Percentiles rank a stretch among this genome's conserved stretches.
Evolutionary conservation across 345 rosid species (phyloP).

Genomic region (Dovyalis caffra): DNA sequence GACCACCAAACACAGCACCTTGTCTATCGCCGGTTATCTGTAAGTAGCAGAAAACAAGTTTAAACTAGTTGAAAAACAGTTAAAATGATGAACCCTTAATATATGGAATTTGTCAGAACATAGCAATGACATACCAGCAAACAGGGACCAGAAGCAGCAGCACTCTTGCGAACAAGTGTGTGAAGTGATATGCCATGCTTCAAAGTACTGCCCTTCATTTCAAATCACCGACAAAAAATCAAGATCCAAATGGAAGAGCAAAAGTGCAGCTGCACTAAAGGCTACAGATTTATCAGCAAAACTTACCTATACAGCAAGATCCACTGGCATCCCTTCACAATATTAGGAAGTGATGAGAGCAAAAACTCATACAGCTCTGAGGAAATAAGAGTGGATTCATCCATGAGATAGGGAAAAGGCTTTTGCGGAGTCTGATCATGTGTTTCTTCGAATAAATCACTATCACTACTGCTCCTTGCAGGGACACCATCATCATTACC

Average conservation of each 20-base stretch:
- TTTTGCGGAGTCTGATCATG: constrained; percentile 36
- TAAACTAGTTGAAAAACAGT: background rate
- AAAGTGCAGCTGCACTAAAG: background rate
- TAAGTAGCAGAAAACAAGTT: constrained; percentile 23
- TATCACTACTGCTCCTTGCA: constrained; percentile 39
- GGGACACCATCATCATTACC: constrained; percentile 22
- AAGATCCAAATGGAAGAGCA: constrained; percentile 23
- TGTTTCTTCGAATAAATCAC: constrained; percentile 49
- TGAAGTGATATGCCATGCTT: constrained; percentile 96
- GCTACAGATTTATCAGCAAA: constrained; percentile 5
- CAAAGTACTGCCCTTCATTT: constrained; percentile 96
- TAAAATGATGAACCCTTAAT: background rate
- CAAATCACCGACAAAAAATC: constrained; percentile 37
- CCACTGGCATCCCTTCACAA: constrained; percentile 89
- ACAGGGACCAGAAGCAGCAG: constrained; percentile 77
- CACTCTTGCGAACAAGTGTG: constrained; percentile 80
- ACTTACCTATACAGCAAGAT: constrained; percentile 76
- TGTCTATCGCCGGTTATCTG: constrained; percentile 80
- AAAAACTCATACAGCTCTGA: constrained; percentile 67
- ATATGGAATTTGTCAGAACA: background rate
- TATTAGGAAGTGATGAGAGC: constrained; percentile 72
- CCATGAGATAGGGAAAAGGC: constrained; percentile 43
- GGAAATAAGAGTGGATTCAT: constrained; percentile 63
- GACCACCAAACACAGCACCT: constrained; percentile 84
- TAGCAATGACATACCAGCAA: constrained; percentile 53